phyloP scores from a whole-genome alignment of 441 rosid species.

The Erysimum pusillum region DNA sequence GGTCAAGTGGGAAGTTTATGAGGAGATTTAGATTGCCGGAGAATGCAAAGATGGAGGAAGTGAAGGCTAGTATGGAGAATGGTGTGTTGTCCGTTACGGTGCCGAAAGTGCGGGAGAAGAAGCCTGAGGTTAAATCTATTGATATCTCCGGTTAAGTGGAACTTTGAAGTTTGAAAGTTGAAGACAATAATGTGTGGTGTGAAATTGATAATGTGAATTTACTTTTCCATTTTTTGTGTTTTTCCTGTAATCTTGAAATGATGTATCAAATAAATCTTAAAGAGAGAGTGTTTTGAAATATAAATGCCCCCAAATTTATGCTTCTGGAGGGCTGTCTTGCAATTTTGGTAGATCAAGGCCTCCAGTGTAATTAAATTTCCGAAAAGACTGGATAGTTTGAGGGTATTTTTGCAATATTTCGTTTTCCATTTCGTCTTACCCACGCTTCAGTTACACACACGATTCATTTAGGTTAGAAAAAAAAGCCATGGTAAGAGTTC shows the following conservation, averaged over 20 bases:
- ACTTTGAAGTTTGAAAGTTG: not conserved
- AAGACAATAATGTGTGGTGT: not conserved
- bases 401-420: too few relatives aligned
- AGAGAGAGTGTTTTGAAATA: conserved; percentile 1
- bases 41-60: conserved; percentile 52
- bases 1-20: conserved; percentile 54
- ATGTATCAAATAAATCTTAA: not conserved
- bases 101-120: conserved; percentile 51
- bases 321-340: too few relatives aligned
- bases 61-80: conserved; percentile 58
- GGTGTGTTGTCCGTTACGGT: conserved; percentile 53
- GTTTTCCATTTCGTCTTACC: too few relatives aligned
- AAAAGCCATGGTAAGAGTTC: too few relatives aligned
- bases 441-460: too few relatives aligned
- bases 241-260: not conserved
- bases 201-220: not conserved
- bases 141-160: conserved; percentile 47
- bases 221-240: too few relatives aligned
- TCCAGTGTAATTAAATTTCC: too few relatives aligned
- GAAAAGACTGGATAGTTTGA: too few relatives aligned
- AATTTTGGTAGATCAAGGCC: too few relatives aligned
- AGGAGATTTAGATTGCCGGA: conserved; percentile 62
- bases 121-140: conserved; percentile 51
- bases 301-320: too few relatives aligned
- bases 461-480: too few relatives aligned